A percentile compares a stretch with the other conserved stretches of the same genome.
These are phyloP conservation scores for Podaxis mareebaensis DNA, from an alignment of 768 basidiomycete species.

Conservation along the genomic window DNA sequence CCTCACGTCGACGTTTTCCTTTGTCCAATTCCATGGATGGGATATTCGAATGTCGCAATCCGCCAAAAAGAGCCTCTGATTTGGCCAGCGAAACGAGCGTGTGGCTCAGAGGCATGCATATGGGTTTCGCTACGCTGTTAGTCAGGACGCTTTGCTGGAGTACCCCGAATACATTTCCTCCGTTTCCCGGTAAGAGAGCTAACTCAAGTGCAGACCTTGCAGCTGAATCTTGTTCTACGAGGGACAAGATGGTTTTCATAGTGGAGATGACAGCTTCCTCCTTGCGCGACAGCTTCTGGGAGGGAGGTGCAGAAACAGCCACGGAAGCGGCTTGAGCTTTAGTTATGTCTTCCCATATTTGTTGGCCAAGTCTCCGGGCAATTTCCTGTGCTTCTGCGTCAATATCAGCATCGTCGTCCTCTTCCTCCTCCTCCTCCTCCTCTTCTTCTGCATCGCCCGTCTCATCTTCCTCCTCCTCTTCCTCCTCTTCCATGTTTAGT, in stretches of 20 bases:
- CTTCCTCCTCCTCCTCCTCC: conserved; percentile 42
- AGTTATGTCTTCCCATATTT: conserved; percentile 76
- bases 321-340: conserved; percentile 48
- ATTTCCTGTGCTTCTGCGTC: conserved; percentile 76
- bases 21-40: conserved; percentile 63
- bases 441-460: conserved; percentile 36
- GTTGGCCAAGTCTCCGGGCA: conserved; percentile 70
- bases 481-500: conserved; percentile 19
- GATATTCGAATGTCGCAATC: conserved; percentile 62
- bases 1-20: conserved; percentile 77
- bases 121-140: conserved; percentile 50
- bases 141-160: conserved; percentile 49
- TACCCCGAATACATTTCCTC: conserved; percentile 55
- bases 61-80: conserved; percentile 65
- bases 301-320: conserved; percentile 12
- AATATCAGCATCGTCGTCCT: conserved; percentile 54
- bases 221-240: conserved; percentile 55
- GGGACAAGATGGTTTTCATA: conserved; percentile 60
- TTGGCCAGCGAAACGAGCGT: conserved; percentile 65
- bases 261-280: conserved; percentile 64
- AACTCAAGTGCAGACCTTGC: conserved; percentile 56
- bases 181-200: conserved; percentile 46
- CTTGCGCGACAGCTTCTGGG: conserved; percentile 35
- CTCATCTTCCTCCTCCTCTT: conserved; percentile 28
- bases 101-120: conserved; percentile 59